Evolutionary conservation across 2,329 filamentous ascomycete species (phyloP), one percentile per base, ranked within the genome.

Genomic region (Cercospora sesami): DNA sequence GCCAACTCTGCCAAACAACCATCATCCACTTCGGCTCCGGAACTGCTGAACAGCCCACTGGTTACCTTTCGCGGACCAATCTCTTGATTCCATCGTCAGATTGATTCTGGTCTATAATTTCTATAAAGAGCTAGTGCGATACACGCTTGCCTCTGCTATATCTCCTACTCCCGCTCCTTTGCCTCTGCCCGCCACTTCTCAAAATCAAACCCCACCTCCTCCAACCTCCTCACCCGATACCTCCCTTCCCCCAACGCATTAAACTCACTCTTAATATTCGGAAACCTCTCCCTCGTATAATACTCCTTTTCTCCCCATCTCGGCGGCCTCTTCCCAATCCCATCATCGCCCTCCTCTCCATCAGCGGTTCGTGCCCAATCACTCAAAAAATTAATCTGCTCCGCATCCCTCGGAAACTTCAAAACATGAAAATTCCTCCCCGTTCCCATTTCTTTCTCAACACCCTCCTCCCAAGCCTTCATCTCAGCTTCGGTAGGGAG

Each of bases 221-320:
- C 85, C 23, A 96, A 77, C 3, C 83, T 88, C 76, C 80, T 89
- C 9, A 93, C 89, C 6, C 79, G 82, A 58, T 78, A 72, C 66
- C 86, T 82, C 59, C 79, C 77, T 39, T 88, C 85, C 0, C 92
- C 93, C 42, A 82, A 81, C 69, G 85, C 82, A 67, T 90, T 86
- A 77, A 95, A 97, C 31, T 85, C 86, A 73, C 89, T 85, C 78
- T 92, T 91, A 39, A 94, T 91, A 12, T 88, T 83, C 0, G 86
- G 83, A 73, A 91, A 91, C 3, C 88, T 83, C 66, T 86, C 84
- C 18, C 94, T 84, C 75, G 90, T 85, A 92, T 92, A 96, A 63
- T 88, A 86, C 73, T 90, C 82, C 78, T 88, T 86, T 58, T 88
- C 86, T 8, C 86, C 85, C 93, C 94, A 97, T 28, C 81, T 81